Percentiles rank a stretch among this genome's conserved stretches.
Evolutionary conservation across 495 filamentous ascomycete genomes (phyloP).

Genomic region (Cryomyces antarcticus): DNA sequence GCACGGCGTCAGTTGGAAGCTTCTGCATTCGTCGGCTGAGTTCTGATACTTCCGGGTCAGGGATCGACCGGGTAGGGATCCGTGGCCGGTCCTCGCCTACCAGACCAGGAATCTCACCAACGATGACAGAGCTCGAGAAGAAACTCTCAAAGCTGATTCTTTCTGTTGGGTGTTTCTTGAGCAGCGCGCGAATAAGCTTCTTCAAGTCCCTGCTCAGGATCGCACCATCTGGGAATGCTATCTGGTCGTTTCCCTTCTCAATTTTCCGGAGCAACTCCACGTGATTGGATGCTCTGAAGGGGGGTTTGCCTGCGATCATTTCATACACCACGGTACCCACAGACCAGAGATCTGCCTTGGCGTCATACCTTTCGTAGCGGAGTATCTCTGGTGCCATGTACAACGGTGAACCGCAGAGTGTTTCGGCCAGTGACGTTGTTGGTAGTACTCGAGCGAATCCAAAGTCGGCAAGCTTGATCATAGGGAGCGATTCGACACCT

Average conservation of each 20-base stretch:
- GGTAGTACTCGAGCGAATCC: constrained; percentile 87
- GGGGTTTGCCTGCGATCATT: constrained; percentile 79
- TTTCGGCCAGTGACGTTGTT: constrained; percentile 77
- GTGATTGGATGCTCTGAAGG: constrained; percentile 82
- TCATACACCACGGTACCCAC: constrained; percentile 88
- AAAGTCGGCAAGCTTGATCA: constrained; percentile 95
- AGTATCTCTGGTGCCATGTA: constrained; percentile 99
- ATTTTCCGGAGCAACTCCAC: constrained; percentile 85
- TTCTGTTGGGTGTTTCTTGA: constrained; percentile 72
- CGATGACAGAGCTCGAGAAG: constrained; percentile 54
- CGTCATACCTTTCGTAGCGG: constrained; percentile 91
- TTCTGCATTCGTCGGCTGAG: constrained; percentile 1
- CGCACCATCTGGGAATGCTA: constrained; percentile 59
- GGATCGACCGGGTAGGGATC: constrained; percentile 10
- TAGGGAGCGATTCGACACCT: constrained; percentile 71
- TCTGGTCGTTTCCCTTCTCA: constrained; percentile 63
- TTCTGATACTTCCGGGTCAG: constrained; percentile 14
- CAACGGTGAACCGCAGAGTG: constrained; percentile 88
- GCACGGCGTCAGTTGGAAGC: not conserved
- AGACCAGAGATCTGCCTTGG: constrained; percentile 93
- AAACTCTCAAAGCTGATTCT: constrained; percentile 67
- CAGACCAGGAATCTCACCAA: constrained; percentile 62
- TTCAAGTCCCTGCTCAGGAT: constrained; percentile 60
- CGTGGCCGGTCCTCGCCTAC: constrained; percentile 50
- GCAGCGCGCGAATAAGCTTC: constrained; percentile 51